Percentiles rank a stretch among this genome's conserved stretches.
These are phyloP conservation scores for Trypanosoma lewisi DNA, from an alignment of 208 protist genomes.

Conservation along the genomic window DNA sequence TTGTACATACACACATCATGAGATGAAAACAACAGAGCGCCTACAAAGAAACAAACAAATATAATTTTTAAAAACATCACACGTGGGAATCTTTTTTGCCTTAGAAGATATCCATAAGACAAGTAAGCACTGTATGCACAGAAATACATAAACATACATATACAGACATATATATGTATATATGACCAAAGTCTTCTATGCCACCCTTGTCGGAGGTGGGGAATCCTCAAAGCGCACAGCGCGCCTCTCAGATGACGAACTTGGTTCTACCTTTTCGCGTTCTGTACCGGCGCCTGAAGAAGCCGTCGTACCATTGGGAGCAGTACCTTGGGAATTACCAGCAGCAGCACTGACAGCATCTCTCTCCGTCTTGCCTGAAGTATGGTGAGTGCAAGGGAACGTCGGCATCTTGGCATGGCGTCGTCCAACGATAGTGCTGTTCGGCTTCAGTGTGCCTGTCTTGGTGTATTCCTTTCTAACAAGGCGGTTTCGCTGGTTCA, in stretches of 20 bases:
- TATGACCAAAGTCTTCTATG: neutral
- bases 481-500: slow-evolving; percentile 73
- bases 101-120: too few species aligned
- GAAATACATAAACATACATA: neutral
- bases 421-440: slow-evolving; percentile 67
- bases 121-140: neutral
- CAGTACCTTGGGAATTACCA: neutral
- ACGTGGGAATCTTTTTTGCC: too few species aligned
- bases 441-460: slow-evolving; percentile 51
- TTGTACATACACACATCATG: too few species aligned
- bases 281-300: too few species aligned
- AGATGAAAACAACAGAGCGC: too few species aligned
- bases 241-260: neutral
- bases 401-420: slow-evolving; percentile 56
- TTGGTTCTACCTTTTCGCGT: neutral
- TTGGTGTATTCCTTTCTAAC: slow-evolving; percentile 51
- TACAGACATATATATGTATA: neutral
- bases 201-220: neutral
- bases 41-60: too few species aligned
- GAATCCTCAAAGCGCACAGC: neutral
- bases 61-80: too few species aligned
- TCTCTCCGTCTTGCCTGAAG: neutral
- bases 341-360: neutral
- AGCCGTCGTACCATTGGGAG: neutral
- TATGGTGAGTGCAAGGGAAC: slow-evolving; percentile 44